Percentiles rank a stretch among this genome's conserved stretches.
Evolutionary conservation across 1,284 basidiomycete genomes (phyloP).

Genomic region (Anthracocystis panici-leucophaei): DNA sequence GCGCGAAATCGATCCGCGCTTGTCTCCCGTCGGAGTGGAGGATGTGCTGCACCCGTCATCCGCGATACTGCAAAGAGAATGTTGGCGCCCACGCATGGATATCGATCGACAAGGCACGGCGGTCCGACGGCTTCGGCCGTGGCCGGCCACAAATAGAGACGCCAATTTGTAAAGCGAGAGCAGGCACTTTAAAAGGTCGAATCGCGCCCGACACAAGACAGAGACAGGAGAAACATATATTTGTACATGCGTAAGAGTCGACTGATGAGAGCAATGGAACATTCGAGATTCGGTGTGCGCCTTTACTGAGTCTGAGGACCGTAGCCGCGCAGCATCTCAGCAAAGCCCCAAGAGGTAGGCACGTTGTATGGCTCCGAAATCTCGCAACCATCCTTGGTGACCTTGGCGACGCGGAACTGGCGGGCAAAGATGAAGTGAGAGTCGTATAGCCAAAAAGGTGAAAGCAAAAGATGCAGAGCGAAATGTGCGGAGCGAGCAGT

Average conservation of each 20-base stretch:
- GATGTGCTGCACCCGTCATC: not conserved
- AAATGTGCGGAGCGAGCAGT: no score
- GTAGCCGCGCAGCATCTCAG: slow-evolving; percentile 84
- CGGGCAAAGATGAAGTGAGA: no score
- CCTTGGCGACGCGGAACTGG: slow-evolving; percentile 90
- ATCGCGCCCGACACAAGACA: no score
- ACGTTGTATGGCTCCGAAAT: slow-evolving; percentile 85
- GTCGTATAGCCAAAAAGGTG: no score
- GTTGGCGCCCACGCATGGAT: not conserved
- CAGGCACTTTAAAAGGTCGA: not conserved
- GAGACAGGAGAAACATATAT: no score
- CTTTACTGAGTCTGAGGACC: slow-evolving; percentile 67
- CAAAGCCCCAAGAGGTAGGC: slow-evolving; percentile 89
- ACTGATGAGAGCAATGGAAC: not conserved
- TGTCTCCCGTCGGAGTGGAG: not conserved
- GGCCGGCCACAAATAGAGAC: no score
- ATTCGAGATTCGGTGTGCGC: not conserved
- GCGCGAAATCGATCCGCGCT: not conserved
- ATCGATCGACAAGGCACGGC: not conserved
- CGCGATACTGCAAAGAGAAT: not conserved
- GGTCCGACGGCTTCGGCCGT: not conserved
- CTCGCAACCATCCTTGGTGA: slow-evolving; percentile 81
- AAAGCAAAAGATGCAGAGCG: no score
- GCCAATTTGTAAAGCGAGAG: no score
- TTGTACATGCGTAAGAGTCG: slow-evolving; percentile 1